These are phyloP conservation scores for Aspergillus bertholletiae DNA, from an alignment of 495 filamentous ascomycete genomes.

Conservation along the genomic window DNA sequence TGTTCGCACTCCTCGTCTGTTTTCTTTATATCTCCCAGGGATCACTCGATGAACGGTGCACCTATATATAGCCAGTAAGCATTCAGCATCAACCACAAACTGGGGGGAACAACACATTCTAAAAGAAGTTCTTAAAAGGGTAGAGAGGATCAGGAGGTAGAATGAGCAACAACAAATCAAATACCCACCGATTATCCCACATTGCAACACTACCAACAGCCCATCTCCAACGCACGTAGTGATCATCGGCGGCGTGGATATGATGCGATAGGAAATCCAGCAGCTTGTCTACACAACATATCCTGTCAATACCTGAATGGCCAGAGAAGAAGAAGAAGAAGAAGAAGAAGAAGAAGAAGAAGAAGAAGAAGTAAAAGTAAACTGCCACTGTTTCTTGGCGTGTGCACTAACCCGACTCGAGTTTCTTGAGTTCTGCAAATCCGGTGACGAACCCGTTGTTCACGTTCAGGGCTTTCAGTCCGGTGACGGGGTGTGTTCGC, in stretches of 20 bases:
- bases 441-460: constrained; percentile 49
- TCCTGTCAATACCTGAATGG: neutral
- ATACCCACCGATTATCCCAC: constrained; percentile 48
- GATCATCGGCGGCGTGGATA: constrained; percentile 52
- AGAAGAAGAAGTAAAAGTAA: neutral
- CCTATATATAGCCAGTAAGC: constrained; percentile 10
- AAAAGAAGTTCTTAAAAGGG: too few species aligned
- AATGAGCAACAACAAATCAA: neutral
- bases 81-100: too few species aligned
- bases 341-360: too few species aligned
- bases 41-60: constrained; percentile 49
- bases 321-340: too few species aligned
- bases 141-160: too few species aligned
- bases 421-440: constrained; percentile 52
- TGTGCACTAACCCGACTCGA: constrained; percentile 39
- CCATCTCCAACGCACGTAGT: constrained; percentile 54
- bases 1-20: constrained; percentile 45
- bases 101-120: too few species aligned
- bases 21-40: constrained; percentile 46
- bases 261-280: constrained; percentile 50
- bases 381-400: too few species aligned
- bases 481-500: constrained; percentile 52
- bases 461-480: constrained; percentile 48
- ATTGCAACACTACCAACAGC: constrained; percentile 50
- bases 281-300: constrained; percentile 33